Base-by-base conservation (phyloP, 148 eudicot genomes). In the Fagopyrum tataricum region DNA sequence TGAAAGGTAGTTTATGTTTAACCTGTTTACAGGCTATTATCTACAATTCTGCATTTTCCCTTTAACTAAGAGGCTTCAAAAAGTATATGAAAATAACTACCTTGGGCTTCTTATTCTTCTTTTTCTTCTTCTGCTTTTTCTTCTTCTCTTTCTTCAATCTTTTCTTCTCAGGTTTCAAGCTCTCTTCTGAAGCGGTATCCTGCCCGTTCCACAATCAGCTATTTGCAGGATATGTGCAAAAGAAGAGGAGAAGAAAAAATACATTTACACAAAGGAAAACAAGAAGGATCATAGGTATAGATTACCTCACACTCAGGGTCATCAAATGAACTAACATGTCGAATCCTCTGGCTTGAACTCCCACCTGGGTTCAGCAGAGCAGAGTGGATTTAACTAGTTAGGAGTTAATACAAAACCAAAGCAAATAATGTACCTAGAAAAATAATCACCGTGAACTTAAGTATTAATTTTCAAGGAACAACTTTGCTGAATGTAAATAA, bases 291-390 rank as follows among this genome's bases (percentile, higher is more conserved):
- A 6, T 43, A 70, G 43, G 51, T n/a, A 44, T 70, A 67, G 6
- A 23, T 26, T 26, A 64, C 21, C 14, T 64, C 73, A 73, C 79
- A 87, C 87, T 87, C 88, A 70, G 76, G 46, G 71, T 90, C 91
- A 31, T 82, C 88, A 78, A 92, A 92, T 44, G 86, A 82, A 74
- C 85, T 78, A 18, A 92, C 96, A 79, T 90, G 97, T 52, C 84
- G 87, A 69, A 92, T 77, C 40, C 44, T 59, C 48, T 87, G 86
- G 66, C 89, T 96, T 46, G 91, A 84, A 75, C 86, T 77, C 37
- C 87, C 89, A 83, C 97, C 96, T 90, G 74, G 26, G 43, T 44
- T 13, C 26, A 53, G 26, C 75, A 72, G 17, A 55, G 17, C 24
- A 66, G 73, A 39, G 15, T 61, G 67, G 67, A 61, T 26, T 61